phyloP scores from a whole-genome alignment of 768 basidiomycete genomes.

The Pleurotus eryngii region DNA sequence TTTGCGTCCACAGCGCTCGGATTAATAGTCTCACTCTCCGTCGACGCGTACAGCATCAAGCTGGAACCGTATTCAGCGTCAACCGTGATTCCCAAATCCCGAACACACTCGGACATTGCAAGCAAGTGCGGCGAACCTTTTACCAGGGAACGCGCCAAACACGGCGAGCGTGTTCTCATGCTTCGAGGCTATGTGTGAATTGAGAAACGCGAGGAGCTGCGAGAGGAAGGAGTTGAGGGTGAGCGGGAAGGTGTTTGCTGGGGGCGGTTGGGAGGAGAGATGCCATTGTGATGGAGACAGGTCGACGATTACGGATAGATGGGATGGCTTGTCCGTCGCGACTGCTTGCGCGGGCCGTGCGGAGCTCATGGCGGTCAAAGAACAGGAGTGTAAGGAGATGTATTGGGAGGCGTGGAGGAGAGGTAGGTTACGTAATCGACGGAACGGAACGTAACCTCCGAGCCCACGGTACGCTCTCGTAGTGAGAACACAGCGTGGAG shows the following conservation, averaged over 20 bases:
- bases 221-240: slow-evolving; percentile 73
- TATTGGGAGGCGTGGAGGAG: no score
- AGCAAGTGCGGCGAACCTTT: slow-evolving; percentile 52
- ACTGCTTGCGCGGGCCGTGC: no score
- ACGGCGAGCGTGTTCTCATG: slow-evolving; percentile 93
- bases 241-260: slow-evolving; percentile 49
- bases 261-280: slow-evolving; percentile 44
- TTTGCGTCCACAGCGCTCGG: slow-evolving; percentile 60
- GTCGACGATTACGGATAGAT: slow-evolving; percentile 84
- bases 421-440: no score
- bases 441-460: no score
- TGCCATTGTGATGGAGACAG: slow-evolving; percentile 87
- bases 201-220: slow-evolving; percentile 86
- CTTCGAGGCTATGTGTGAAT: slow-evolving; percentile 86
- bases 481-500: no score
- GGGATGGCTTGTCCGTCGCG: slow-evolving; percentile 30
- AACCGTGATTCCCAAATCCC: not conserved
- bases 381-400: no score
- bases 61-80: slow-evolving; percentile 33
- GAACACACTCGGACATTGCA: no score
- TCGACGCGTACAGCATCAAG: slow-evolving; percentile 74
- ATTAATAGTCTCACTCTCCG: slow-evolving; percentile 36
- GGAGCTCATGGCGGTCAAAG: no score
- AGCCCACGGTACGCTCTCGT: no score
- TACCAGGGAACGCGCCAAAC: slow-evolving; percentile 83